Evolutionary conservation across 2,329 filamentous ascomycete genomes (phyloP), one percentile per base, ranked within the genome.

Genomic region (Pezicula neosporulosa): DNA sequence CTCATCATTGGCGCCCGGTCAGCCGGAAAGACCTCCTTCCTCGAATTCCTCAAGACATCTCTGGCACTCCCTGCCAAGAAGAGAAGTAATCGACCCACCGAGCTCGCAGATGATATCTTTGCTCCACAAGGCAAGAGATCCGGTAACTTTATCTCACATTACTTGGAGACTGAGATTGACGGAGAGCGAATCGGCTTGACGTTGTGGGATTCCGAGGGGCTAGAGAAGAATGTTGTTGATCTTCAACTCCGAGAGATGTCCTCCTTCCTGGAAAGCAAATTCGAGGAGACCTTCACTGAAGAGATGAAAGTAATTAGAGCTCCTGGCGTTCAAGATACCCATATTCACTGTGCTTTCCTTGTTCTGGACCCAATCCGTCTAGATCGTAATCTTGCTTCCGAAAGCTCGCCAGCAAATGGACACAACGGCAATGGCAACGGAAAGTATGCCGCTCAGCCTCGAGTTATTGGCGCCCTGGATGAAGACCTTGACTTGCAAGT

Each of bases 241-340:
- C 81, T 97, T 58, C 94, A 99, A 71, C 77, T 99, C 59, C 85
- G 92, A 55, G 90, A 96, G 67, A 92, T 97, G 77, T 86, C 88
- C 33, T 81, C 87, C 8, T 99, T 99, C 73, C 77, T 99, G 53
- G 94, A 99, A 76, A 93, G 88, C 76, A 97, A 97, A 70, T 99
- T 99, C 62, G 93, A 99, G 69, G 94, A 99, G 65, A 97, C 94
- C 0, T 96, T 99, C 68, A 84, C 84, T 45, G 94, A 99, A 72
- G 94, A 99, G 75, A 96, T 96, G 81, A 97, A 97, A 76, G 92
- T 99, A 44, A 80, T 97, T 56, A 88, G 94, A 63, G 91, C 92
- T 48, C 93, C 94, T 24, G 93, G 92, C 50, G 88, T 90, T 58
- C 89, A 91, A 68, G 94, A 99, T 74, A 97, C 93, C 47, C 94